These are phyloP conservation scores for Bryum argenteum DNA, from an alignment of 225 moss, liverwort and hornwort genomes.

Conservation along the genomic window DNA sequence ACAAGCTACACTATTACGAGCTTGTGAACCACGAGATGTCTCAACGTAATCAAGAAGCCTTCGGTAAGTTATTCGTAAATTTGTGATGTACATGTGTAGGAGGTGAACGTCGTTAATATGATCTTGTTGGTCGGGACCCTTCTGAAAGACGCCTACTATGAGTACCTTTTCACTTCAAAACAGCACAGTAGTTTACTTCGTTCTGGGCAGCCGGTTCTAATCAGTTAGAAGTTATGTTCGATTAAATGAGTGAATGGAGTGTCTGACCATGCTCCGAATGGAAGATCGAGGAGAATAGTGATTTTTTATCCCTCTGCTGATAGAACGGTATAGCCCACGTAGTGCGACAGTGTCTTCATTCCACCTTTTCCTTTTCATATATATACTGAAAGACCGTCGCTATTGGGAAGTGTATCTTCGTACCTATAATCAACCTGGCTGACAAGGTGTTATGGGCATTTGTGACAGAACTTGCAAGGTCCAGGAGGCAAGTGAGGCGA, in stretches of 20 bases:
- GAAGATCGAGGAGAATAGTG: not conserved
- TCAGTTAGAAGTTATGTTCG: no score
- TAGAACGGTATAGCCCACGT: not conserved
- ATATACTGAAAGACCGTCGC: not conserved
- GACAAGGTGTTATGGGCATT: not conserved
- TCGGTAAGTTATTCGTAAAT: constrained; percentile 53
- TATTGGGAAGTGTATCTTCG: not conserved
- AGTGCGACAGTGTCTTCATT: not conserved
- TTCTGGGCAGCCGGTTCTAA: not conserved
- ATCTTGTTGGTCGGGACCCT: not conserved
- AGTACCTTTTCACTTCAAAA: not conserved
- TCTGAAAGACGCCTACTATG: not conserved
- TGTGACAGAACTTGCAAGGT: constrained; percentile 79
- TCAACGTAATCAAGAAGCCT: constrained; percentile 91
- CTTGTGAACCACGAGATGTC: constrained; percentile 96
- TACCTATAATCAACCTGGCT: not conserved
- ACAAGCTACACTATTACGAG: constrained; percentile 95
- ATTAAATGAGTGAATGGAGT: not conserved
- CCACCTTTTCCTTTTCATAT: not conserved
- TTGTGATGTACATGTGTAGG: not conserved
- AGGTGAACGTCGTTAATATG: constrained; percentile 9
- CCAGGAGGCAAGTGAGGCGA: constrained; percentile 62
- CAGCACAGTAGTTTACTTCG: not conserved
- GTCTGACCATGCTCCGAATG: not conserved
- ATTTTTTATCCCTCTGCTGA: not conserved